Base-by-base conservation (phyloP, 768 basidiomycete species). In the Phanerodontia chrysosporium region DNA sequence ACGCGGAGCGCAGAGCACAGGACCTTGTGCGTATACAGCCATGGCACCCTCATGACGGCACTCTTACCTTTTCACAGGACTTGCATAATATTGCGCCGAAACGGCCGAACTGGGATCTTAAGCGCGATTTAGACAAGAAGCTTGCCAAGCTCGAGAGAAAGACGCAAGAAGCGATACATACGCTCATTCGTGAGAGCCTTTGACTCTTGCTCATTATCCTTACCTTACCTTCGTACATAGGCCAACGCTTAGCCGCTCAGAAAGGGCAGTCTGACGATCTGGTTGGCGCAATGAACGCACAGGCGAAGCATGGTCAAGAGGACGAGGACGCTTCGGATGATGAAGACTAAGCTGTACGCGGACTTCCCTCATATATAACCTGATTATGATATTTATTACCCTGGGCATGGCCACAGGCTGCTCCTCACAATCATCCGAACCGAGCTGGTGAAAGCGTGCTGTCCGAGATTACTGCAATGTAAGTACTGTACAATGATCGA, bases 61-160 rank as follows among this genome's bases (percentile, higher is more conserved):
- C 48, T 55, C 61, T 44, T 55, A 28, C 3, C 36, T 59, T 42
- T 30, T 18, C 71, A 28, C 68, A 96, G 95, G 92, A 96, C 70
- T 79, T 97, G 46, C 92, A 97, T 71, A 98, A 97, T 69, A 98
- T 99, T 65, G 95, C 95, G 24, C 97, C 97, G 3, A 98, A 95
- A 80, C 83, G 95, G 49, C 87, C 92, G 10, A 98, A 96, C 73
- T 96, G 94, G 95, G 94, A 96, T 71, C 78, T 97, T 66, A 95
- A 95, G 72, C 84, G 94, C 58, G 94, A 98, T 66, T 85, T 95
- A 75, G 92, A 95, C 58, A 92, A 89, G 76, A 94, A 92, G 70
- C 73, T 94, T 49, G 82, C 87, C 8, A 95, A 86, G 69, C 78
- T 98, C n/a, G 95, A 97, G 67, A 77, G 92, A 65, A 88, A 85